Conservation (phyloP, 2,329 filamentous ascomycete genomes). For the Ploettnerulaceae sp. region DNA sequence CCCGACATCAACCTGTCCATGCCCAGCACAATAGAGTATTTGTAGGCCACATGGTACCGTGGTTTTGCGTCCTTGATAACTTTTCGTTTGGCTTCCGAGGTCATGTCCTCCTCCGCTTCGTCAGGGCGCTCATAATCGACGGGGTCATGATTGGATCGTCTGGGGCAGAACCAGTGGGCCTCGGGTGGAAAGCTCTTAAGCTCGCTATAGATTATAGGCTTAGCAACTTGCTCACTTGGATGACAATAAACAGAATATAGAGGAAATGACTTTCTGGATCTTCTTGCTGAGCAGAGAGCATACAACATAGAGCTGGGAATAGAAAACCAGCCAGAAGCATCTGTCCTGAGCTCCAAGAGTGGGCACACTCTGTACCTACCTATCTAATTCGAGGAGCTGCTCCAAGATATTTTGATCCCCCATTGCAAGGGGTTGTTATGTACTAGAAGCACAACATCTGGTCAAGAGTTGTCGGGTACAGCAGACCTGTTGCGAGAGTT, state of each 20-base stretch:
- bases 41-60: constrained; percentile 59
- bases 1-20: constrained; percentile 56
- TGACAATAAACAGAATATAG: not conserved
- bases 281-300: too few relatives aligned
- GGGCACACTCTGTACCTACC: too few relatives aligned
- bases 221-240: not conserved
- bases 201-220: constrained; percentile 23
- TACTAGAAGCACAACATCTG: constrained; percentile 18
- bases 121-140: constrained; percentile 58
- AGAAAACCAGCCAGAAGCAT: too few relatives aligned
- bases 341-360: too few relatives aligned
- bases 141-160: constrained; percentile 55
- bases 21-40: constrained; percentile 64
- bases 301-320: too few relatives aligned
- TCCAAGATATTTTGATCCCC: constrained; percentile 32
- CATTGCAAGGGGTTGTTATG: constrained; percentile 20
- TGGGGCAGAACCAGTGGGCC: constrained; percentile 65
- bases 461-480: not conserved
- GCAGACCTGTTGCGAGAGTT: too few relatives aligned
- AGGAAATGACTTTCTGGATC: not conserved
- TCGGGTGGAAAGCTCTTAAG: constrained; percentile 34
- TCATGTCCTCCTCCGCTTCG: constrained; percentile 44
- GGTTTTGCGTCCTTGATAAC: constrained; percentile 50
- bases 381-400: constrained; percentile 30
- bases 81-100: constrained; percentile 45